A percentile compares a stretch with the other conserved stretches of the same genome.
phyloP scores from a whole-genome alignment of 148 eudicot species.

The Vaccinium myrtillus region DNA sequence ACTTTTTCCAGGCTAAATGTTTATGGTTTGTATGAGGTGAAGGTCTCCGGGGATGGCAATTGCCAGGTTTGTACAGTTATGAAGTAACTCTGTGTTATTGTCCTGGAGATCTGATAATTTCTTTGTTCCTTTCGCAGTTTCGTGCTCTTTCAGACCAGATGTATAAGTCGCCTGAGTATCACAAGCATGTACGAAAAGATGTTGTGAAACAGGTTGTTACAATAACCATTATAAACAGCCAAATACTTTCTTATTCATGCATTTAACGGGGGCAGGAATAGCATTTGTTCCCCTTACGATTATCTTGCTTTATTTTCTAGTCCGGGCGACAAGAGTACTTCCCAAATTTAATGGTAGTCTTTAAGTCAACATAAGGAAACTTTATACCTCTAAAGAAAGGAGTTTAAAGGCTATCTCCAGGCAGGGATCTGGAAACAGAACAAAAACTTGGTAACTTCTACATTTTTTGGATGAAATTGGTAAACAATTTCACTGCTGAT shows the following conservation, averaged over 20 bases:
- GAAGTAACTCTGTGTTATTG: background rate
- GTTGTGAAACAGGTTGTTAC: constrained; percentile 76
- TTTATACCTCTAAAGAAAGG: background rate
- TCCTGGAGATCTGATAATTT: constrained; percentile 16
- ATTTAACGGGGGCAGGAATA: background rate
- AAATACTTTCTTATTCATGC: constrained; percentile 2
- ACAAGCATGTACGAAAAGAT: constrained; percentile 83
- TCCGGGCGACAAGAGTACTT: background rate
- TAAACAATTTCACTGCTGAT: background rate
- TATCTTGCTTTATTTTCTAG: background rate
- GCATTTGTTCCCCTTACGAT: background rate
- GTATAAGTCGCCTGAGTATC: constrained; percentile 71
- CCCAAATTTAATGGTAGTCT: constrained; percentile 4
- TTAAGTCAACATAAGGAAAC: background rate
- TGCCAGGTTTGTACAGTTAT: constrained; percentile 67
- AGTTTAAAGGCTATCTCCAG: background rate
- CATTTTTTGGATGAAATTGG: background rate
- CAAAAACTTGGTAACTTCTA: background rate
- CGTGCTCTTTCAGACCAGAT: constrained; percentile 95
- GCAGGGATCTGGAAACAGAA: background rate
- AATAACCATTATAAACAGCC: constrained; percentile 13
- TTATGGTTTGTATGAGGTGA: constrained; percentile 77
- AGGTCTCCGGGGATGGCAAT: constrained; percentile 93
- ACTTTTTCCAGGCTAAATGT: constrained; percentile 53
- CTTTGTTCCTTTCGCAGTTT: constrained; percentile 50